Evolutionary conservation across 306 rosid genomes (phyloP).

Genomic region (Rubus parviflorus): DNA sequence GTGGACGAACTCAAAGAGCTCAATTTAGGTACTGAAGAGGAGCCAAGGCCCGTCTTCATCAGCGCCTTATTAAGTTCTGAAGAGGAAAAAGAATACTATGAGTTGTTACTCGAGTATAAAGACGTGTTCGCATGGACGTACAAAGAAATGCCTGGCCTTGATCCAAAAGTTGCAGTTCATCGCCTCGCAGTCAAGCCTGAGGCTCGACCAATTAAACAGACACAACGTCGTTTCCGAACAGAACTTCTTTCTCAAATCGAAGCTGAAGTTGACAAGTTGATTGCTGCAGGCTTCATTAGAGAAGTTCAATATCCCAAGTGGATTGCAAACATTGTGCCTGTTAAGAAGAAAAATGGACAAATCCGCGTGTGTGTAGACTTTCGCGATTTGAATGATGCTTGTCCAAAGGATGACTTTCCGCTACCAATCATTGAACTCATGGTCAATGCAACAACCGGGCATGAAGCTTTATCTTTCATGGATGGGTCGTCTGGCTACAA

Average conservation of each 20-base stretch:
- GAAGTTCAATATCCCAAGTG: background rate
- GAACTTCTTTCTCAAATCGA: no score
- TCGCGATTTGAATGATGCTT: background rate
- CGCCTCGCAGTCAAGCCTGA: no score
- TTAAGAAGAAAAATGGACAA: background rate
- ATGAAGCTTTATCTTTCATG: background rate
- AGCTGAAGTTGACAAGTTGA: no score
- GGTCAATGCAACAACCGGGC: no score
- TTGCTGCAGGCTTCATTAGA: background rate
- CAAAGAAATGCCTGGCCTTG: background rate
- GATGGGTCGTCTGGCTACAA: background rate
- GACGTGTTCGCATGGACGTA: background rate
- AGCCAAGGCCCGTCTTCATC: background rate
- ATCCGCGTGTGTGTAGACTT: background rate
- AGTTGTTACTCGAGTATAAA: background rate
- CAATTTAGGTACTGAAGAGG: background rate
- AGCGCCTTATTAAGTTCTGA: no score
- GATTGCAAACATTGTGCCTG: background rate
- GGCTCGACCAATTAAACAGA: no score
- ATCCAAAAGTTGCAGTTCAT: no score
- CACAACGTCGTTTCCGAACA: no score
- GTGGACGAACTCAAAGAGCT: background rate
- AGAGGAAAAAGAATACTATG: background rate
- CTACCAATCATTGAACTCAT: background rate
- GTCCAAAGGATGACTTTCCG: background rate